phyloP scores from a whole-genome alignment of 441 rosid genomes.

The Adansonia grandidieri region DNA sequence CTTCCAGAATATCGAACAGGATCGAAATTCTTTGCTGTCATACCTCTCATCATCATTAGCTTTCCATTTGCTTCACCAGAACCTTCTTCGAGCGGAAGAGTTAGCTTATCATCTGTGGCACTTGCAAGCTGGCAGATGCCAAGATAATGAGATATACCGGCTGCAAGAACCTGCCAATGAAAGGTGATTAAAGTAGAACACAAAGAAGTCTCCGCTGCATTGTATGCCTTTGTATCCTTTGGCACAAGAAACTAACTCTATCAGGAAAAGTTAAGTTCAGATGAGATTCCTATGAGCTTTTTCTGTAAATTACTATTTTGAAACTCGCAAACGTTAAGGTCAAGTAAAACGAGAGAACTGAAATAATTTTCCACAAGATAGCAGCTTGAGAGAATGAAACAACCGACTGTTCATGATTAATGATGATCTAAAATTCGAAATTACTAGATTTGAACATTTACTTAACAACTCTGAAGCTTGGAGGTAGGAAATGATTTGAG shows the following conservation, averaged over 20 bases:
- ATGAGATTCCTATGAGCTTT: not conserved
- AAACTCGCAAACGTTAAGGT: not conserved
- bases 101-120: slow-evolving; percentile 42
- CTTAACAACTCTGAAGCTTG: not conserved
- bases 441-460: not conserved
- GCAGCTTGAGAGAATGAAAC: not conserved
- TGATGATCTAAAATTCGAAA: not conserved
- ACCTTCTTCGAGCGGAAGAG: slow-evolving; percentile 62
- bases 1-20: slow-evolving; percentile 84
- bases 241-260: too few species aligned
- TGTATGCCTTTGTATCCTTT: not conserved
- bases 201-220: not conserved
- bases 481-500: not conserved
- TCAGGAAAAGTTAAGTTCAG: too few species aligned
- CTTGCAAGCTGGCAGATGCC: slow-evolving; percentile 65
- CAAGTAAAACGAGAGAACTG: not conserved
- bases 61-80: slow-evolving; percentile 51
- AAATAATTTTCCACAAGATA: not conserved
- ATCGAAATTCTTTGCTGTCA: slow-evolving; percentile 82
- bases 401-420: not conserved
- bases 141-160: slow-evolving; percentile 40
- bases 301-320: not conserved
- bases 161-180: slow-evolving; percentile 56
- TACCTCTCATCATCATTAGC: slow-evolving; percentile 90
- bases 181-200: not conserved